Conservation (phyloP, 2,329 filamentous ascomycete genomes). For the Verticillium nonalfalfae region DNA sequence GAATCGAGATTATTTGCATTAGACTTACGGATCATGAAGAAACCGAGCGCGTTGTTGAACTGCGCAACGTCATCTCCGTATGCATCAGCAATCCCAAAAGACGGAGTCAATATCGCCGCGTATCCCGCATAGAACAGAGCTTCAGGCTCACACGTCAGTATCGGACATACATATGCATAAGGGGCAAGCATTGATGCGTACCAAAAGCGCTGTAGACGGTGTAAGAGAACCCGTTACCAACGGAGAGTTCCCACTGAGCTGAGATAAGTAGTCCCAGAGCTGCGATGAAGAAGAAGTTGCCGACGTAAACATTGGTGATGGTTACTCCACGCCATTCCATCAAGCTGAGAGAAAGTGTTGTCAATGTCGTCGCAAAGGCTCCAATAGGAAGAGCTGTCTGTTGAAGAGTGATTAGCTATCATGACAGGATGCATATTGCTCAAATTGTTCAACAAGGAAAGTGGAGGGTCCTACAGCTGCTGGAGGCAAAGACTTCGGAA, state of each 20-base stretch:
- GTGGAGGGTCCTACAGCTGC: constrained; percentile 1
- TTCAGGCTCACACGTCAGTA: not conserved
- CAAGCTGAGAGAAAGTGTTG: constrained; percentile 43
- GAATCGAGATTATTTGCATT: no score
- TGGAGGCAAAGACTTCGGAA: constrained; percentile 4
- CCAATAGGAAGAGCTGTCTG: constrained; percentile 43
- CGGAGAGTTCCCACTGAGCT: constrained; percentile 48
- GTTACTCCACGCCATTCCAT: constrained; percentile 49
- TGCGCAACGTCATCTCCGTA: constrained; percentile 16
- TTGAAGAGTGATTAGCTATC: not conserved
- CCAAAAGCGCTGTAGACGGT: constrained; percentile 49
- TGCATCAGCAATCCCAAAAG: constrained; percentile 16
- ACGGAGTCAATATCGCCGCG: constrained; percentile 16
- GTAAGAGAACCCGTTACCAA: constrained; percentile 46
- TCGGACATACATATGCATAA: not conserved
- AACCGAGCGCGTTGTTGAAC: constrained; percentile 18
- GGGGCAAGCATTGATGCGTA: constrained; percentile 7
- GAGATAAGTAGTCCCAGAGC: constrained; percentile 46
- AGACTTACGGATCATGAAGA: constrained; percentile 17
- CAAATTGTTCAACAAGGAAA: no score
- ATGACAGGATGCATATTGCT: not conserved
- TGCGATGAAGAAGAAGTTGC: constrained; percentile 44
- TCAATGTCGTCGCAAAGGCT: constrained; percentile 47
- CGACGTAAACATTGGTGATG: constrained; percentile 44
- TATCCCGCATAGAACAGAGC: constrained; percentile 19